Base-by-base conservation (phyloP, 371 early-diverging fungal genomes). In the Blakeslea trispora region DNA sequence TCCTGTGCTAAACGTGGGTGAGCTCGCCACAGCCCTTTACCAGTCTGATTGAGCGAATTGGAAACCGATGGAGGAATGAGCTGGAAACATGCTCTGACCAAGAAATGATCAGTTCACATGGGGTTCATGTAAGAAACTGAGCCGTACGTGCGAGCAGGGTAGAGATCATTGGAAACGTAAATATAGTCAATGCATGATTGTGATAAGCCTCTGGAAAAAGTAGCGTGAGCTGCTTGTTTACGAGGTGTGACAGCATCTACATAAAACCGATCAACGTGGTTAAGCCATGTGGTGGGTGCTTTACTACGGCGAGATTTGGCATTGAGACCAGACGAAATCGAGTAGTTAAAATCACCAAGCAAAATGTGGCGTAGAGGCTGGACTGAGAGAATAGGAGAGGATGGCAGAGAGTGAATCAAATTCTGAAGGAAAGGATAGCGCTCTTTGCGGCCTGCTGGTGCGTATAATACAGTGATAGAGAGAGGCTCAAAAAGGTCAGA, bases 21-120 rank as follows among this genome's bases (percentile, higher is more conserved):
- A 28, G 61, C 53, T 15, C 61, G 47, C 61, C 54, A 60, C 1
- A 60, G 5, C 2, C 61, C 55, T 49, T 60, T 60, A 28, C 59
- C 59, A 21, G 34, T 18, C 6, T n/a, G n/a, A 44, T 34, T 23
- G 2, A n/a, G 11, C 2, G 53, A 9, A 45, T 19, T n/a, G 5
- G 35, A 13, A 37, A 34, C 45, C 23, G 22, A 18, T 17, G 45
- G 28, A 19, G 59, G 41, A 22, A 5, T 28, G 43, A 51, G 32
- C 5, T 34, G 23, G 15, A 58, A 31, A 4, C 17, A 11, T 10
- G 18, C 5, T 40, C 41, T 28, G 2, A 58, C 41, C 11, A 58
- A 21, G 11, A 46, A 21, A 31, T 58, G 59, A 45, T 58, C 59
- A 23, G 59, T 46, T 52, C 59, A 58, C 45, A 18, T 15, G 14